Base-by-base conservation (phyloP, 768 basidiomycete genomes). In the Phanerochaete carnosa region DNA sequence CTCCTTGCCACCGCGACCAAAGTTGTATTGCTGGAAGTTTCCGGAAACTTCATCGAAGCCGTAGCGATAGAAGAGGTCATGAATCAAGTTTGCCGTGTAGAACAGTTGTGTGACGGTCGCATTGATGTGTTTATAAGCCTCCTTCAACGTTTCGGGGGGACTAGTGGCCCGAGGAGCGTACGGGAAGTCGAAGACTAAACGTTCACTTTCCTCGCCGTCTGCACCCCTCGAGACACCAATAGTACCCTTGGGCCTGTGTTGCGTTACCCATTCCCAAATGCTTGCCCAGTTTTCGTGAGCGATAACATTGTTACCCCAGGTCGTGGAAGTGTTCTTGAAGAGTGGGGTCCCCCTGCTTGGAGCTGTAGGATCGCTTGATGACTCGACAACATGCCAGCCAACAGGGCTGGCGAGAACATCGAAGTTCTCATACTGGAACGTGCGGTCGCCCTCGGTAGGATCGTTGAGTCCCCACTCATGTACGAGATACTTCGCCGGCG, bases 1-100 rank as follows among this genome's bases (percentile, higher is more conserved):
- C 69, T 94, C 94, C 57, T 75, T 74, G 25, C 96, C 96, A 28
- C 95, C 96, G 43, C 87, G 86, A 1, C 87, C 95, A 67, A 95
- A 96, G 84, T 98, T 98, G 82, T 92, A 83, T 68, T 95, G 93
- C 75, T 99, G 96, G 89, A 98, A 99, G 82, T 99, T 98, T 15
- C 95, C 95, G 1, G 90, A 76, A 9, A 80, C 80, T 73, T 98
- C 95, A 69, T 91, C 90, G 74, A 99, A 99, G 22, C 96, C 96
- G 50, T 65, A 84, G 75, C 89, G 82, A 71, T 94, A 94, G 77
- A 85, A 91, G 54, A 93, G 75, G 72, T 94, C 92, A 67, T 94
- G 92, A 4, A 88, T 80, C 78, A 89, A 72, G 75, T 94, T 94
- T 66, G 77, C 76, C 32, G 91, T 93, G 74, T 93, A 94, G 80